Evolutionary conservation across 2,329 filamentous ascomycete species (phyloP).

Genomic region (Botrytis squamosa): DNA sequence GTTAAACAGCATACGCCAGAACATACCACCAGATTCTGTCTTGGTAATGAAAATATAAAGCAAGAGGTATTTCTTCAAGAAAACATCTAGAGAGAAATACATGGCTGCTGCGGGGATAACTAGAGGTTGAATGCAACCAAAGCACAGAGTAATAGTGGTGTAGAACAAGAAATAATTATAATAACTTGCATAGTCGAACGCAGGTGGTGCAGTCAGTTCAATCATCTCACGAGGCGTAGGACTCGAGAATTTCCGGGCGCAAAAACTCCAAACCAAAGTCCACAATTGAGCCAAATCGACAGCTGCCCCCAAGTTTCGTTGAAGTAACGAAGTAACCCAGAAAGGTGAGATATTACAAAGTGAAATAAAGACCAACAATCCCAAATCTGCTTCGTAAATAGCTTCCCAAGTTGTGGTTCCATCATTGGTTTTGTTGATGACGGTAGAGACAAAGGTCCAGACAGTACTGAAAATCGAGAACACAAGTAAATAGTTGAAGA

Average conservation of each 20-base stretch:
- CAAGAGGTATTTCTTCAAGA: slow-evolving; percentile 91
- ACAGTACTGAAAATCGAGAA: slow-evolving; percentile 88
- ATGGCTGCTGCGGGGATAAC: slow-evolving; percentile 82
- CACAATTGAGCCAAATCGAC: slow-evolving; percentile 89
- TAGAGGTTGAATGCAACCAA: slow-evolving; percentile 81
- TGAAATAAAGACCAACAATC: slow-evolving; percentile 63
- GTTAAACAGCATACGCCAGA: slow-evolving; percentile 91
- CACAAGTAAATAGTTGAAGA: slow-evolving; percentile 94
- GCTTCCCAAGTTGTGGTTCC: slow-evolving; percentile 66
- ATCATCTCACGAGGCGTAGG: slow-evolving; percentile 91
- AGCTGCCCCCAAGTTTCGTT: slow-evolving; percentile 90
- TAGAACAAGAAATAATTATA: slow-evolving; percentile 99
- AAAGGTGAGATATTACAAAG: slow-evolving; percentile 83
- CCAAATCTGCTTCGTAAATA: slow-evolving; percentile 63
- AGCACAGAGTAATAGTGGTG: slow-evolving; percentile 82
- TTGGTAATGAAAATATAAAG: slow-evolving; percentile 96
- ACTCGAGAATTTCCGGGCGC: slow-evolving; percentile 77
- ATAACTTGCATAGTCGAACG: slow-evolving; percentile 93
- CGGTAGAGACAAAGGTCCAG: slow-evolving; percentile 68
- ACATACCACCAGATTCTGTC: slow-evolving; percentile 89
- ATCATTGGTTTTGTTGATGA: slow-evolving; percentile 58
- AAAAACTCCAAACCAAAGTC: slow-evolving; percentile 79
- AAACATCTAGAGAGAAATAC: slow-evolving; percentile 85
- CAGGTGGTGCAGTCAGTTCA: slow-evolving; percentile 84
- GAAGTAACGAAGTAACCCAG: slow-evolving; percentile 91